Base-by-base conservation (phyloP, 176 grass and related monocot genomes). In the Zoysia pacifica region DNA sequence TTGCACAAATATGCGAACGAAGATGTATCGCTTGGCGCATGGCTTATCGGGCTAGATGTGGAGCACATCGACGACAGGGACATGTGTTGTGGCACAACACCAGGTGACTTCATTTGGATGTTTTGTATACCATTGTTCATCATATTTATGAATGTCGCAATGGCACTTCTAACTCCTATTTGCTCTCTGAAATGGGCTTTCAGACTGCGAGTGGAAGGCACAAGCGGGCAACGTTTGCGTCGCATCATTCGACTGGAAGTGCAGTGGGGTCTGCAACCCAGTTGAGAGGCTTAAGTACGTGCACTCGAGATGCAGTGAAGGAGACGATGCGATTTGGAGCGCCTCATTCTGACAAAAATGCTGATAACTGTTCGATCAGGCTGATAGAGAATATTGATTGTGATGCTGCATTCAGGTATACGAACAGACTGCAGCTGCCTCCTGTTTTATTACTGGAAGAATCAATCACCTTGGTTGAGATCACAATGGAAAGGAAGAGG, bases 31-130 rank as follows among this genome's bases (percentile, higher is more conserved):
- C 81, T 97, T 0, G 94, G 94, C 7, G 75, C 94, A 40, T 97
- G 94, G 94, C 92, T 97, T 67, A 93, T 97, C n/a, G 91, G 94
- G 36, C 75, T 94, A 54, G 94, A 97, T 74, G 91, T 94, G 45
- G 91, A 97, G 76, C 94, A 97, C 73, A 87, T 97, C 20, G 92
- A 97, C 37, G 87, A 97, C 80, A 86, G 83, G 54, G 83, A 77
- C 70, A 94, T 97, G 94, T 97, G 94, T 36, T 97, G 94, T 43
- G 90, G 87, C 48, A 94, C 94, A 37, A 87, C 90, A 60, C 92
- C 90, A 83, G 94, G 94, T 94, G 59, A 65, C 73, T 84, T 77
- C 65, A 60, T 72, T 86, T 62, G 19, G 39, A 5, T 49, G 5
- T 84, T 73, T 18, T 55, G 39, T 11, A 44, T 7, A 48, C 49